phyloP scores from a whole-genome alignment of 1,284 basidiomycete genomes.

The Schizopora paradoxa region DNA sequence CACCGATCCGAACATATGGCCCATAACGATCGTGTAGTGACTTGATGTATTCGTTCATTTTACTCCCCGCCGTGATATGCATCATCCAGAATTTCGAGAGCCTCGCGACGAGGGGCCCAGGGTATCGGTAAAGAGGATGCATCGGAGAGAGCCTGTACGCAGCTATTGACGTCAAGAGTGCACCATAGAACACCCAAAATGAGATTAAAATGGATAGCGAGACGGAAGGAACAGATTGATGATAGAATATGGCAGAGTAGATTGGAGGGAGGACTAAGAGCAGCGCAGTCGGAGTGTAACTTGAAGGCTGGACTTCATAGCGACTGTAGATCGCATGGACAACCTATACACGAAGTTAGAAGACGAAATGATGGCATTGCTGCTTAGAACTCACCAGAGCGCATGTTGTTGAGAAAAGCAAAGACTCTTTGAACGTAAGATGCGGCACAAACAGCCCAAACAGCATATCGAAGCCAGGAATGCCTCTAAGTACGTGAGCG shows the following conservation, averaged over 20 bases:
- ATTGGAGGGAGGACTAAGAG: constrained; percentile 8
- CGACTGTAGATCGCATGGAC: constrained; percentile 11
- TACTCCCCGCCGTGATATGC: constrained; percentile 4
- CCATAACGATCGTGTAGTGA: constrained; percentile 20
- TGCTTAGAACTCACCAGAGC: not conserved
- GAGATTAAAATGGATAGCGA: constrained; percentile 1
- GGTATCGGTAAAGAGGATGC: constrained; percentile 23
- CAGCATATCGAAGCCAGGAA: too few relatives aligned
- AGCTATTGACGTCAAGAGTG: constrained; percentile 3
- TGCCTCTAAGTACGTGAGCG: too few relatives aligned
- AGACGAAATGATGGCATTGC: too few relatives aligned
- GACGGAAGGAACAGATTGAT: constrained; percentile 1
- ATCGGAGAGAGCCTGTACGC: constrained; percentile 24
- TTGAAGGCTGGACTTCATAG: constrained; percentile 14
- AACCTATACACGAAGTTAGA: too few relatives aligned
- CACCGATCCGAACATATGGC: constrained; percentile 21
- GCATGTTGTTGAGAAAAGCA: not conserved
- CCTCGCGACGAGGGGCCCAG: constrained; percentile 21
- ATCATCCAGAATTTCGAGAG: constrained; percentile 19
- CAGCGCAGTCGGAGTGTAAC: constrained; percentile 6
- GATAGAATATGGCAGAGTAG: constrained; percentile 9
- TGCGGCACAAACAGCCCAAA: too few relatives aligned
- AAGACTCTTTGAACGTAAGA: not conserved
- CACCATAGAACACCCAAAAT: constrained; percentile 8
- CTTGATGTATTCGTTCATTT: constrained; percentile 13